Percentiles rank a stretch among this genome's conserved stretches.
Evolutionary conservation across 345 rosid genomes (phyloP).

Genomic region (Litchi chinensis): DNA sequence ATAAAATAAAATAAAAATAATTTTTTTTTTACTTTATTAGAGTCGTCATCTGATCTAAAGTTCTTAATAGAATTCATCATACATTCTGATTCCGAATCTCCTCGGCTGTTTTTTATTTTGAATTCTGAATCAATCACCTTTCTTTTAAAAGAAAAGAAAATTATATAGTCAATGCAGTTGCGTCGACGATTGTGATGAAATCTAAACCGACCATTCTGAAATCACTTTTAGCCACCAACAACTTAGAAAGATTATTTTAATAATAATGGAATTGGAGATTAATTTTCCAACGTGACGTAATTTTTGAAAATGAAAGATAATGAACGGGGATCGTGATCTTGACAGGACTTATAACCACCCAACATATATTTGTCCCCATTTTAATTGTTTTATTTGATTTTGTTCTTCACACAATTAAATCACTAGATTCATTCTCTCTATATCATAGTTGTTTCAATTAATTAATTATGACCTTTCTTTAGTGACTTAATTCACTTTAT

Average conservation of each 20-base stretch:
- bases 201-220: not conserved
- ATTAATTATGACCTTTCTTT: not conserved
- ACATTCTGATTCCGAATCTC: too few species aligned
- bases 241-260: not conserved
- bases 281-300: slow-evolving; percentile 4
- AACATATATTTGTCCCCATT: not conserved
- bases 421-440: not conserved
- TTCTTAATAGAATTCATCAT: too few species aligned
- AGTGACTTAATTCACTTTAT: not conserved
- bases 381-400: not conserved
- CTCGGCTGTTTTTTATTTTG: too few species aligned
- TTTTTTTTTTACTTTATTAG: too few species aligned
- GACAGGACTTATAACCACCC: slow-evolving; percentile 23
- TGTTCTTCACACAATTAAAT: not conserved
- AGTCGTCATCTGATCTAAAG: too few species aligned
- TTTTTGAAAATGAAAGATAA: slow-evolving; percentile 5
- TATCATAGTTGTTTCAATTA: not conserved
- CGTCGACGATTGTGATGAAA: not conserved
- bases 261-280: slow-evolving; percentile 7
- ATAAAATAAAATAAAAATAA: too few species aligned
- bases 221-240: not conserved
- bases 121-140: too few species aligned
- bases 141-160: too few species aligned
- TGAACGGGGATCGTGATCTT: not conserved
- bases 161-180: not conserved